Base-by-base conservation (phyloP, 768 basidiomycete species). In the Boletellus ananas region DNA sequence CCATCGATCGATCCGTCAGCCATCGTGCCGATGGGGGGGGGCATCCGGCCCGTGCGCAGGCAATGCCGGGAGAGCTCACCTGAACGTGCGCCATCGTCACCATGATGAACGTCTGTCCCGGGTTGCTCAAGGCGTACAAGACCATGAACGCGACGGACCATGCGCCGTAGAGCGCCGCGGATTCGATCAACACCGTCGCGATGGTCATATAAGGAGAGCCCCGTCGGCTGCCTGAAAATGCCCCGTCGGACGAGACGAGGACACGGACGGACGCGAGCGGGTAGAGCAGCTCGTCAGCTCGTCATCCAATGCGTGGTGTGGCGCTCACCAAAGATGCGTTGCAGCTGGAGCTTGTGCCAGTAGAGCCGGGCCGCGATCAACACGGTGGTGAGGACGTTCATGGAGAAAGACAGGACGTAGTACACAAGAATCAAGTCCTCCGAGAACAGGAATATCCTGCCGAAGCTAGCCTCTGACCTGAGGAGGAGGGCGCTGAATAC, bases 131-230 rank as follows among this genome's bases (percentile, higher is more conserved):
- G n/a, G 61, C 10, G 33, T 41, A 61, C 6, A 66, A 36, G 21
- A 66, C 36, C 38, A 64, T 34, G 38, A 61, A 64, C 11, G 47
- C 23, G 41, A 65, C 31, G 1, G 63, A 63, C 63, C 63, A 64
- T 18, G 38, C 29, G 6, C 54, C 64, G 9, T 64, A 64, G 9
- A 66, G 42, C 5, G 58, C 50, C 1, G 61, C 63, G 4, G 63
- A 66, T 41, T 64, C 64, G 35, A 64, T 37, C 42, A 66, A 13
- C 34, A 63, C 43, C 0, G 61, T 46, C 10, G 50, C 64, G 13
- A 66, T 52, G 13, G 23, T 51, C 61, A 45, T 52, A 43, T 66
- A 64, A 4, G 63, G 63, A 4, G 63, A 54, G 1, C 47, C 58
- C 3, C 20, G 45, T 20, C 16, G 45, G 11, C 49, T 33, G 5